Base-by-base conservation (phyloP, 768 basidiomycete genomes). In the Naganishia randhawae region DNA sequence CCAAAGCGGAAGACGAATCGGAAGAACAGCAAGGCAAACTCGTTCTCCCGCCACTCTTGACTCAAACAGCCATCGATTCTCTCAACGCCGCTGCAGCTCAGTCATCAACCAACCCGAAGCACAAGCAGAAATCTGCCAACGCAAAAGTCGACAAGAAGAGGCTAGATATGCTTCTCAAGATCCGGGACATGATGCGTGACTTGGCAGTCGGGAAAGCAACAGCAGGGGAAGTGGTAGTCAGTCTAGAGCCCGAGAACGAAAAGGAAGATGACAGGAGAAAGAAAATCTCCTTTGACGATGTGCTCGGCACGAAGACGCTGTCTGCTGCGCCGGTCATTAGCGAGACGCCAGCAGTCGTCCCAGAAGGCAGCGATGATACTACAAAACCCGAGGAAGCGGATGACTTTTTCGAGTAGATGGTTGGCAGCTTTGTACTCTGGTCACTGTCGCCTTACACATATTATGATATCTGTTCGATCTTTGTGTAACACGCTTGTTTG, bases 341-440 rank as follows among this genome's bases (percentile, higher is more conserved):
- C 45, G 54, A 69, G 54, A 35, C 17, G n/a, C 51, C 55, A 45
- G 70, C 32, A 62, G 22, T 11, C n/a, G 17, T 14, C 29, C 22
- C 57, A 25, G 22, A 61, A 35, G 35, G 35, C 13, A 13, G 19
- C 5, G 65, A 70, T 19, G 65, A 67, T 55, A 61, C 48, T 50
- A 17, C 67, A 65, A 53, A 61, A 45, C 29, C 62, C 37, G 71
- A 71, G 29, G 72, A 65, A 14, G 72, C 67, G 27, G 75, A 76
- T 54, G 75, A 76, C 65, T 76, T 76, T 71, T 76, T 76, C 65
- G 75, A 76, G 45, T 69, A 51, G 33, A 31, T 25, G 11, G 1
- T 17, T 39, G 17, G 9, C 3, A 19, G 16, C 41, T 27, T 17
- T 22, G 4, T n/a, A 3, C 19, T n/a, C 7, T 2, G 8, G 7